Base-by-base conservation (phyloP, 257 asterid genomes). In the Solanum etuberosum region DNA sequence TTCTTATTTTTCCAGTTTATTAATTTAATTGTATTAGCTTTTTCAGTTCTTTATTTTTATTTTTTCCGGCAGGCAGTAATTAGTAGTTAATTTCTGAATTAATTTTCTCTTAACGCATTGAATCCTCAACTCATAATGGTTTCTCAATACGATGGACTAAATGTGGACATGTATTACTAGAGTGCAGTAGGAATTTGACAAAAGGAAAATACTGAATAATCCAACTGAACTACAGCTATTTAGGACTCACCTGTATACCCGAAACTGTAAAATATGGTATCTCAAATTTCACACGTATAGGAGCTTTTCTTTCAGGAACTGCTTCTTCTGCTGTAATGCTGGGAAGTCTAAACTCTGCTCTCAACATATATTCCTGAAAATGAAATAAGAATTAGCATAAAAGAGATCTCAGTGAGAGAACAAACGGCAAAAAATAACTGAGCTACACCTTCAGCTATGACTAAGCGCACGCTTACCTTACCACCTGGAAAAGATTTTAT, bases 401-500 rank as follows among this genome's bases (percentile, higher is more conserved):
- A 42, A 77, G 61, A 42, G 46, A 77, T 42, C n/a, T 76, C 84
- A 48, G 32, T 32, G 38, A 72, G 59, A 46, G 82, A 83, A 87
- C 86, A 38, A 48, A 85, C 63, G 54, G 86, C 48, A 84, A 76
- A 78, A 78, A 31, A 40, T 4, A 83, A 54, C 42, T 4, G 42
- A 78, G 84, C 38, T 27, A 14, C 25, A 42, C 20, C 25, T 42
- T 25, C 34, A 77, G 84, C 37, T 25, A 40, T 42, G 84, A 42
- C 72, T 20, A 83, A 84, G 32, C 73, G 38, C n/a, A 73, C 10
- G 72, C 89, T 83, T 88, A 96, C 99, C 98, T 97, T 97, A 83
- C 99, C 99, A 93, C 99, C 99, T 7, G 99, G 98, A 87, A 97
- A 97, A 88, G 99, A 97, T 90, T 96, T 97, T 89, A 97, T 97